Evolutionary conservation across 1,284 basidiomycete genomes (phyloP).

Genomic region (Sparassis latifolia): DNA sequence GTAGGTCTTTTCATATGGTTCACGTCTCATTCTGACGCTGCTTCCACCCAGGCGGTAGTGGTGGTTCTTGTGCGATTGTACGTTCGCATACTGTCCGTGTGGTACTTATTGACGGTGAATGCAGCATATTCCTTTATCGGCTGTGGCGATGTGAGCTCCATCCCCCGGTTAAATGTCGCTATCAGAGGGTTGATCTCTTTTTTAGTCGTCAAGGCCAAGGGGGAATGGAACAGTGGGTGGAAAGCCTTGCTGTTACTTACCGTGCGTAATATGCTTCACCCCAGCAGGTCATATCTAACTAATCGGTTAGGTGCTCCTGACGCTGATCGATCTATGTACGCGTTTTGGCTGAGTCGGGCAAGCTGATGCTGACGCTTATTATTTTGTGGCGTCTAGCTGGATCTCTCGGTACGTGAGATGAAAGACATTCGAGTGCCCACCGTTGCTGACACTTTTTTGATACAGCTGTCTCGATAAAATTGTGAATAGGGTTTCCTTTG

Average conservation of each 20-base stretch:
- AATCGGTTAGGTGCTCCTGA: neutral
- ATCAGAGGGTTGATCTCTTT: neutral
- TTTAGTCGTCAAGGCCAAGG: neutral
- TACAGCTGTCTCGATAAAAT: neutral
- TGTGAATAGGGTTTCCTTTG: neutral
- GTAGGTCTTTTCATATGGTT: neutral
- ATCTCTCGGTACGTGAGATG: neutral
- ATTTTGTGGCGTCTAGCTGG: neutral
- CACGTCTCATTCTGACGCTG: neutral
- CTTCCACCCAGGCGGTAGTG: neutral
- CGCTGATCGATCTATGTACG: neutral
- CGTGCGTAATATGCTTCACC: neutral
- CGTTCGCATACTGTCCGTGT: neutral
- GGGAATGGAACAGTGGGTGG: neutral
- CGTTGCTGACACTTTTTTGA: neutral
- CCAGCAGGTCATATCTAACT: neutral
- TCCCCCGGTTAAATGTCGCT: neutral
- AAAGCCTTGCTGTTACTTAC: neutral
- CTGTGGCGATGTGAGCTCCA: neutral
- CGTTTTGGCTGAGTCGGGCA: neutral
- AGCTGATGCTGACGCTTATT: neutral
- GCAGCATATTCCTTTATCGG: neutral
- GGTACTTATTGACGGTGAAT: neutral
- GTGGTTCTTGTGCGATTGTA: neutral
- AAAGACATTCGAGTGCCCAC: neutral